These are phyloP conservation scores for Physcomitrellopsis africana DNA, from an alignment of 225 moss, liverwort and hornwort species.

Conservation along the genomic window DNA sequence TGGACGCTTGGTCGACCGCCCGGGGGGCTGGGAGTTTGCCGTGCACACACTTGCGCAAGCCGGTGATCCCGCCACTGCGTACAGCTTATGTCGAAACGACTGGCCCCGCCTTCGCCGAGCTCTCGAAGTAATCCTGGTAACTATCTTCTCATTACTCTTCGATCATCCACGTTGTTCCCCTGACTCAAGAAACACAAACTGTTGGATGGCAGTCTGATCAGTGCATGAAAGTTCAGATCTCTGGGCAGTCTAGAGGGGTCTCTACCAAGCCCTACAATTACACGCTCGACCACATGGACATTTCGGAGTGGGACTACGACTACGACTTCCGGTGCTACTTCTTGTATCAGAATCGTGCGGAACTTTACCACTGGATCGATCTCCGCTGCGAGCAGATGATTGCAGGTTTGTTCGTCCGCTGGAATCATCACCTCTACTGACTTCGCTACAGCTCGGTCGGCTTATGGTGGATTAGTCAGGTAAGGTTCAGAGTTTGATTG, in stretches of 20 bases:
- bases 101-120: conserved; percentile 81
- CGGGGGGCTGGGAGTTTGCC: conserved; percentile 76
- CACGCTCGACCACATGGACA: conserved; percentile 34
- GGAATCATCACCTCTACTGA: too few relatives aligned
- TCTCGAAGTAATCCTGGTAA: conserved; percentile 70
- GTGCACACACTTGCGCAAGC: conserved; percentile 72
- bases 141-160: not conserved
- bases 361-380: conserved; percentile 81
- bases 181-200: too few relatives aligned
- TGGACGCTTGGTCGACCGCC: conserved; percentile 41
- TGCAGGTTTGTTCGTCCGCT: conserved; percentile 44
- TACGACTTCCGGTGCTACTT: conserved; percentile 90
- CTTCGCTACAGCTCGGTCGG: not conserved
- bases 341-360: conserved; percentile 64
- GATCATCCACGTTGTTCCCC: not conserved
- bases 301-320: conserved; percentile 45
- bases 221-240: conserved; percentile 43
- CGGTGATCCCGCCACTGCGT: conserved; percentile 68
- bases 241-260: conserved; percentile 57
- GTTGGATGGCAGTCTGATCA: too few relatives aligned
- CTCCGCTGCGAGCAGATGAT: conserved; percentile 93
- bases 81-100: conserved; percentile 64
- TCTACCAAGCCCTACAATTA: conserved; percentile 53
- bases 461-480: too few relatives aligned
- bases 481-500: not conserved